Evolutionary conservation across 768 basidiomycete species (phyloP), one percentile per base, ranked within the genome.

Genomic region (Suillus paluster): DNA sequence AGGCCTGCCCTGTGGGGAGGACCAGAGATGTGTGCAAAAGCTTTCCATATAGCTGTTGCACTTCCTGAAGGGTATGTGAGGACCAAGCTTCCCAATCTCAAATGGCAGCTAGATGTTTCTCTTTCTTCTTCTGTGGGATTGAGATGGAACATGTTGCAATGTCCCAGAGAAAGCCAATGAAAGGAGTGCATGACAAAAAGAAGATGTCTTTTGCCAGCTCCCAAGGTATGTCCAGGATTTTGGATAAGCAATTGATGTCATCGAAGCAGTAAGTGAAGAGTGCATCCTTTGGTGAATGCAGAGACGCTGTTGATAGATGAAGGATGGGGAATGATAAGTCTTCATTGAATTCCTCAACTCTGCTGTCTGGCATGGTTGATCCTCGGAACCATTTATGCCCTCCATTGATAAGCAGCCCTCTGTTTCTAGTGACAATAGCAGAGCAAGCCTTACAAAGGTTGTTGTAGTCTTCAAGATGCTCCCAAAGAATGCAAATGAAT

Each of bases 201-300:
- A 62, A 65, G 7, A 64, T 50, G 30, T 71, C 69, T 61, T 79
- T 79, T 41, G 39, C 39, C 4, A 41, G 39, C 2, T 75, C 68
- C 77, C 77, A 79, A 0, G 70, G 66, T n/a, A 73, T 70, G 2
- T 78, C 73, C 14, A 80, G 70, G 2, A 39, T 10, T 1, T 54
- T n/a, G 0, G 78, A 79, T 0, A 80, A 15, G 0, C 8, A 9
- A 46, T 82, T 72, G 42, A 84, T 79, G 61, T 83, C 78, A 1
- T 44, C 62, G 12, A 69, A 62, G 58, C 61, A 57, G 60, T 74
- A 79, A 2, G 67, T 25, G 50, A 63, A 75, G 0, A 23, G 1
- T 0, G 15, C 14, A 57, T 79, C 75, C 17, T 67, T 44, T 0
- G 14, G 4, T 1, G 66, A 70, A 0, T 71, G 61, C 0, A 68